phyloP scores from a whole-genome alignment of 2,329 filamentous ascomycete genomes.

The Thelonectria blattea region DNA sequence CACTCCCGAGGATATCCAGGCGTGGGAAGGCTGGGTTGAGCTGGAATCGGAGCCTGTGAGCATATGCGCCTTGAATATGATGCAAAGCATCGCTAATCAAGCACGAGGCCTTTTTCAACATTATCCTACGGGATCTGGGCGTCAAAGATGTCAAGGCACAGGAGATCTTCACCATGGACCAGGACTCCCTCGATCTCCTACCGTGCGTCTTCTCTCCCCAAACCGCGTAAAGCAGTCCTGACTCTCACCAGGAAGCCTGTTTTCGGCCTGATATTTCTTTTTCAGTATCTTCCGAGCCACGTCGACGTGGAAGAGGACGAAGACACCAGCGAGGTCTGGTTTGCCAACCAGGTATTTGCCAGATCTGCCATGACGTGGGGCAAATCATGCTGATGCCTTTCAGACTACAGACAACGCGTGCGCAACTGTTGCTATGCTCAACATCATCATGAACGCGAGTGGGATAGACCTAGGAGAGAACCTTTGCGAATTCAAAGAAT shows the following conservation, averaged over 20 bases:
- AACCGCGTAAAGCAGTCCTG: constrained; percentile 3
- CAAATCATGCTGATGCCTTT: constrained; percentile 16
- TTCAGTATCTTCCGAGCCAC: constrained; percentile 67
- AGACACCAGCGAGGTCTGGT: constrained; percentile 75
- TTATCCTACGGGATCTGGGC: constrained; percentile 80
- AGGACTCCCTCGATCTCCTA: constrained; percentile 65
- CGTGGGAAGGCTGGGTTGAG: constrained; percentile 79
- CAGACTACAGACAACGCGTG: constrained; percentile 85
- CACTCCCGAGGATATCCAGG: constrained; percentile 57
- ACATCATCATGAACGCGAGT: constrained; percentile 87
- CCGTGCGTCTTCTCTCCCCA: constrained; percentile 53
- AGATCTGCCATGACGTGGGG: background rate
- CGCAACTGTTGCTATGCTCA: constrained; percentile 89
- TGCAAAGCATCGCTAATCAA: constrained; percentile 3
- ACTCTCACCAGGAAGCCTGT: constrained; percentile 66
- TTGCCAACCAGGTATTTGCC: constrained; percentile 79
- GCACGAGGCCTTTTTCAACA: constrained; percentile 78
- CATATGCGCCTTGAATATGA: background rate
- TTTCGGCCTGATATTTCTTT: constrained; percentile 89
- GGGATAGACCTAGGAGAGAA: constrained; percentile 71
- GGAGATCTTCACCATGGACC: constrained; percentile 78
- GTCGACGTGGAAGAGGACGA: constrained; percentile 60
- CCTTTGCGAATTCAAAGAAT: constrained; percentile 74
- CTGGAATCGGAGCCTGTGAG: constrained; percentile 88
- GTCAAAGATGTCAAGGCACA: constrained; percentile 75